Base-by-base conservation (phyloP, 768 basidiomycete species). In the Holtermannia corniformis region DNA sequence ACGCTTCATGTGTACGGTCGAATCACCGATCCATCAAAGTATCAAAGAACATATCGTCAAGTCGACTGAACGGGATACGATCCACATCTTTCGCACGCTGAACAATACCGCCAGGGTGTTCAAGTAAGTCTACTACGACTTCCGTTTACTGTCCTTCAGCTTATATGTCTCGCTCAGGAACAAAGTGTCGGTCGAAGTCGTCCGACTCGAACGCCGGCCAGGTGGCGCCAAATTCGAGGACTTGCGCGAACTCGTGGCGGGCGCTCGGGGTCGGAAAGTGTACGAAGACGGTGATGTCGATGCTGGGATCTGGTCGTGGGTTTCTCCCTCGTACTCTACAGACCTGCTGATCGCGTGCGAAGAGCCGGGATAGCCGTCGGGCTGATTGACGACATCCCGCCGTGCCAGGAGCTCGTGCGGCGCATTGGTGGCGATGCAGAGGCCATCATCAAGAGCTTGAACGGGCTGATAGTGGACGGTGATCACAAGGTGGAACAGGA, bases 171-270 rank as follows among this genome's bases (percentile, higher is more conserved):
- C n/a, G 32, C 32, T 37, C 51, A 56, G 60, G 77, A 92, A 92
- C 75, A 80, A 80, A 50, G 81, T 93, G 21, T 77, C 91, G 13
- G 67, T 79, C 66, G 83, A 93, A 68, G 92, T 96, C 16, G 85
- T 93, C n/a, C 74, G 78, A 13, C 78, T 91, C 37, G 91, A 95
- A 74, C 77, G 77, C 14, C 78, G 82, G 26, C 82, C 86, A 1
- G 86, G 85, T 40, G 88, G 89, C 12, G 86, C 85, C 40, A 83
- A 91, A 73, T 95, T 95, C 60, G 82, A 86, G 62, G 89, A 92
- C 40, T 57, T 93, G 13, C 78, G 82, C 16, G 81, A 91, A 37
- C 70, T 76, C 23, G 76, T 76, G 7, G 78, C 71, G 0, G 75
- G 75, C 21, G 63, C 67, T 1, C 48, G 74, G 28, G 74, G 75